phyloP scores from a whole-genome alignment of 495 filamentous ascomycete genomes.

The Aspergillus steynii region DNA sequence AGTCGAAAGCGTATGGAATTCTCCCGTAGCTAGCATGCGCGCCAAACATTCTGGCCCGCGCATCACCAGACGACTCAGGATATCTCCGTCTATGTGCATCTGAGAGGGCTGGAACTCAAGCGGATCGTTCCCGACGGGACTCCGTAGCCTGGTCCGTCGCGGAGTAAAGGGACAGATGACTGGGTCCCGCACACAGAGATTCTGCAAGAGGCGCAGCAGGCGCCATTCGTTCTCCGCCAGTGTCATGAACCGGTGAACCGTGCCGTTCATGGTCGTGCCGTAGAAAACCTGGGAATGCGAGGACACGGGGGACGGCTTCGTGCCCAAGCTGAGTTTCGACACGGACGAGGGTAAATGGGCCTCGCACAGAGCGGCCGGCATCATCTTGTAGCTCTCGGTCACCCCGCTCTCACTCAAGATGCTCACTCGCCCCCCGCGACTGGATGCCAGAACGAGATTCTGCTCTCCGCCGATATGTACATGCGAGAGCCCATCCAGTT shows the following conservation, averaged over 20 bases:
- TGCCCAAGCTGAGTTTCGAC: constrained; percentile 26
- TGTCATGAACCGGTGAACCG: constrained; percentile 60
- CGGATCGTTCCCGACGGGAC: constrained; percentile 32
- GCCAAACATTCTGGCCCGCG: constrained; percentile 45
- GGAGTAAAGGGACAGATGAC: constrained; percentile 40
- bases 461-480: constrained; percentile 29
- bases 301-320: constrained; percentile 16
- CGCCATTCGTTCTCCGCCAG: constrained; percentile 54
- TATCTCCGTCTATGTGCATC: constrained; percentile 70
- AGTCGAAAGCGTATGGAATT: constrained; percentile 18
- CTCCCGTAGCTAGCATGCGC: constrained; percentile 32
- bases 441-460: constrained; percentile 33
- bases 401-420: constrained; percentile 24
- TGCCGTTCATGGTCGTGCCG: constrained; percentile 66
- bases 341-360: constrained; percentile 38
- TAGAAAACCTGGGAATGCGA: constrained; percentile 34
- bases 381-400: constrained; percentile 26
- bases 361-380: constrained; percentile 28
- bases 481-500: constrained; percentile 44
- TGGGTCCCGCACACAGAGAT: constrained; percentile 49
- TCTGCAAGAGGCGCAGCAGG: constrained; percentile 64
- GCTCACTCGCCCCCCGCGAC: constrained; percentile 39
- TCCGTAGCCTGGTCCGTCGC: constrained; percentile 25
- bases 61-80: constrained; percentile 56
- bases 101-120: constrained; percentile 34